phyloP scores from a whole-genome alignment of 1,139 yeast genomes.

The Kluyveromyces sp. region DNA sequence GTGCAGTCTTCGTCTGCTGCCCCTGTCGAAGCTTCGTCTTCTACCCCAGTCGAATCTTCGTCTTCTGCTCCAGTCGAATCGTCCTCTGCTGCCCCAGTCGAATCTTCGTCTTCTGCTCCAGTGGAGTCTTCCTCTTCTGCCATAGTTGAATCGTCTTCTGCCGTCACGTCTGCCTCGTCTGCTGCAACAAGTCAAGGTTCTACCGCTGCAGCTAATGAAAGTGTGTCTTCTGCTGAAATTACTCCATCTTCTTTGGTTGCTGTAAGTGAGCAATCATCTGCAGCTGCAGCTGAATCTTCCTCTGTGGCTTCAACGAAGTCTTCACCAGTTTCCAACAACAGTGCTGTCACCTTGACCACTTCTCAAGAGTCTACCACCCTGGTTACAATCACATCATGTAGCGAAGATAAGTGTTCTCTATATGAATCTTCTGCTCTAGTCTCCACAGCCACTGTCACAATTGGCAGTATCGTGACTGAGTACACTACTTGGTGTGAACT shows the following conservation, averaged over 20 bases:
- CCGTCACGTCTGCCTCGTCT: background rate
- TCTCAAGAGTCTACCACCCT: background rate
- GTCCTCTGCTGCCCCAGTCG: background rate
- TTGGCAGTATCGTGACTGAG: conserved; percentile 4
- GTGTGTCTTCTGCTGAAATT: no score
- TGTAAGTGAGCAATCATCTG: no score
- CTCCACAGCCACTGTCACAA: conserved; percentile 3
- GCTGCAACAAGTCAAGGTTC: background rate
- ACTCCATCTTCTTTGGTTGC: no score
- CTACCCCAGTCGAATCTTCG: conserved; percentile 5
- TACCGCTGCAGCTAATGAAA: no score
- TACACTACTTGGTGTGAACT: conserved; percentile 10
- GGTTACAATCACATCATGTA: background rate
- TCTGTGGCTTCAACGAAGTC: no score
- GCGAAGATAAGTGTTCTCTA: background rate
- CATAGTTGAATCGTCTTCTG: background rate
- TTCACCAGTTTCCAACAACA: background rate
- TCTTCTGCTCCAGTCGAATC: conserved; percentile 1
- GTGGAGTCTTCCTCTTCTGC: background rate
- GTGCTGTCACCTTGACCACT: conserved; percentile 1
- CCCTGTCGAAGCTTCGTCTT: background rate
- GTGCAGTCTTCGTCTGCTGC: conserved; percentile 4
- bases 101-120: conserved; percentile 1
- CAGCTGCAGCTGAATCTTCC: no score
- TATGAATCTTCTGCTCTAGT: background rate